A percentile compares a stretch with the other conserved stretches of the same genome.
phyloP scores from a whole-genome alignment of 768 basidiomycete genomes.

The Psilocybe cubensis region DNA sequence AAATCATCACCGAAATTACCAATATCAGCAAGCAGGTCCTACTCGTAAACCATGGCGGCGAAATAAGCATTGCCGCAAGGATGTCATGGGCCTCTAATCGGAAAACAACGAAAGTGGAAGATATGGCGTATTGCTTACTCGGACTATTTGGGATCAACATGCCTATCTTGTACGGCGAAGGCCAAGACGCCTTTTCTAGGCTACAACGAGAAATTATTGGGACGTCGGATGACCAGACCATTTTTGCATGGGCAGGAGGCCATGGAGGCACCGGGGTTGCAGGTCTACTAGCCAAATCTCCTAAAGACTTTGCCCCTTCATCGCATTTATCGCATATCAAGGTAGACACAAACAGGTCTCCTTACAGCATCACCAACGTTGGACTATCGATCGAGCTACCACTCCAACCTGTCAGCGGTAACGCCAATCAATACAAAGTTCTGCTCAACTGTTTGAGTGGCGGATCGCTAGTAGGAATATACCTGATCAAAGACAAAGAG shows the following conservation, averaged over 20 bases:
- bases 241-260: slow-evolving; percentile 5
- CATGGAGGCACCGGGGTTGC: neutral
- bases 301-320: neutral
- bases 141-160: slow-evolving; percentile 10
- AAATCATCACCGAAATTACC: slow-evolving; percentile 1
- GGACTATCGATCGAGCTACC: slow-evolving; percentile 10
- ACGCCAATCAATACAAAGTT: slow-evolving; percentile 1
- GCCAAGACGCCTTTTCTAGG: slow-evolving; percentile 4
- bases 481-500: slow-evolving; percentile 7
- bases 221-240: slow-evolving; percentile 7
- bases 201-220: slow-evolving; percentile 7
- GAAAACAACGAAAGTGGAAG: slow-evolving; percentile 5
- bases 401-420: neutral
- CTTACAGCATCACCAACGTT: slow-evolving; percentile 8
- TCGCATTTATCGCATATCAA: neutral
- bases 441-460: slow-evolving; percentile 5
- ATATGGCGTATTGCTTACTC: slow-evolving; percentile 9
- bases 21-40: slow-evolving; percentile 3
- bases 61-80: slow-evolving; percentile 5
- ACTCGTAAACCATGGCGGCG: neutral
- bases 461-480: neutral
- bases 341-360: neutral
- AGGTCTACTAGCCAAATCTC: slow-evolving; percentile 8
- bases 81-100: slow-evolving; percentile 8
- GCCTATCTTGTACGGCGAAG: slow-evolving; percentile 12